A percentile compares a stretch with the other conserved stretches of the same genome.
These are phyloP conservation scores for Colletotrichum ledebouriae DNA, from an alignment of 2,329 filamentous ascomycete species.

Conservation along the genomic window DNA sequence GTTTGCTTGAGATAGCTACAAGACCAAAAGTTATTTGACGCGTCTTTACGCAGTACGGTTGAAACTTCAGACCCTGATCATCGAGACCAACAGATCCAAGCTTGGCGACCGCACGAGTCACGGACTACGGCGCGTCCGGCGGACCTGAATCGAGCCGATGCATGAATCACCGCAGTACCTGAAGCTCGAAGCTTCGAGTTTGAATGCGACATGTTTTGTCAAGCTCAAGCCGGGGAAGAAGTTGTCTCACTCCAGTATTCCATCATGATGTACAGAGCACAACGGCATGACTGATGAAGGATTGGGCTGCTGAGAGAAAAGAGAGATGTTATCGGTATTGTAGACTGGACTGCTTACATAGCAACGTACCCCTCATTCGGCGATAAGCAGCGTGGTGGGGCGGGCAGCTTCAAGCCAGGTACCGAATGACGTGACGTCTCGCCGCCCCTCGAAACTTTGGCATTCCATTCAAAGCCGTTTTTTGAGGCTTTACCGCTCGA, in stretches of 20 bases:
- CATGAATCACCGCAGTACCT: constrained; percentile 12
- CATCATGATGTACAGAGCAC: background rate
- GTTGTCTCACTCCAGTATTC: background rate
- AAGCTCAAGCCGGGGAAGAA: background rate
- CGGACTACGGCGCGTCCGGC: background rate
- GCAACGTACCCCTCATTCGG: constrained; percentile 38
- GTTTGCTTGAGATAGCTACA: background rate
- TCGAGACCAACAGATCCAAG: background rate
- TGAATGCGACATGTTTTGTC: background rate
- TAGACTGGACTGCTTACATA: constrained; percentile 20
- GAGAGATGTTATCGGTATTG: constrained; percentile 2
- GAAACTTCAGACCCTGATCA: constrained; percentile 1
- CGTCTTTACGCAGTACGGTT: background rate
- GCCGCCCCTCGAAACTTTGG: constrained; percentile 12
- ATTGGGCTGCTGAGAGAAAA: background rate
- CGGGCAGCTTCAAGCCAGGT: constrained; percentile 26
- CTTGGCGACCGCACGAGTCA: constrained; percentile 21
- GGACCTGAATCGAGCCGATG: background rate
- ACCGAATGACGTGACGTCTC: constrained; percentile 40
- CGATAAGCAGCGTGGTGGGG: constrained; percentile 32
- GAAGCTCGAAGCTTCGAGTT: constrained; percentile 14
- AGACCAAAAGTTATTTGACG: background rate
- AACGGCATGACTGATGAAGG: background rate
- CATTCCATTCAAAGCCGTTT: constrained; percentile 3
- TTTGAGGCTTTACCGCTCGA: constrained; percentile 30